These are phyloP conservation scores for Suhomyces anneliseae DNA, from an alignment of 1,139 yeast genomes.

Conservation along the genomic window DNA sequence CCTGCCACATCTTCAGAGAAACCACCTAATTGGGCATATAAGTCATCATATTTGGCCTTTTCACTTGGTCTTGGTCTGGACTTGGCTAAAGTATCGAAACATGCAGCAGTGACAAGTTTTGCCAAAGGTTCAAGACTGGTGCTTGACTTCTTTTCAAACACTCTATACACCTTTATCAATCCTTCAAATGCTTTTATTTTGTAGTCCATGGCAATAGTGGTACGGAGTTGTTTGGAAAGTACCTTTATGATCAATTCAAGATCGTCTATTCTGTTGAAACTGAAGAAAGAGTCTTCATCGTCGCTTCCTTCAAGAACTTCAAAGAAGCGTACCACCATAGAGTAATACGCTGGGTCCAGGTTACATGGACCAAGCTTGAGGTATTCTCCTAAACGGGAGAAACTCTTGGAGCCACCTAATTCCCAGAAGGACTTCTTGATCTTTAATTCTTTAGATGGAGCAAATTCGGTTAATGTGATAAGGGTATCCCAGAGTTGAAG, in stretches of 20 bases:
- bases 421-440: constrained; percentile 54
- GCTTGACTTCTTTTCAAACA: constrained; percentile 9
- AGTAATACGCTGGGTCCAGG: constrained; percentile 52
- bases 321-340: constrained; percentile 24
- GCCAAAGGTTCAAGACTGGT: background rate
- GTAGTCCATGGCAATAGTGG: constrained; percentile 18
- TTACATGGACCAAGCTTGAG: constrained; percentile 53
- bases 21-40: background rate
- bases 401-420: constrained; percentile 44
- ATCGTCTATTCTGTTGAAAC: constrained; percentile 19
- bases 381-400: constrained; percentile 42
- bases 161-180: constrained; percentile 14
- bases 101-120: constrained; percentile 6
- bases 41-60: background rate
- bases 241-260: constrained; percentile 19
- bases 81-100: constrained; percentile 14
- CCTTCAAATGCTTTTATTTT: constrained; percentile 24
- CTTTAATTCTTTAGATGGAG: constrained; percentile 17
- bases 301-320: constrained; percentile 12
- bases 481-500: constrained; percentile 52
- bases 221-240: constrained; percentile 19
- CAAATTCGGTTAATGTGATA: constrained; percentile 37
- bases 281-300: constrained; percentile 16
- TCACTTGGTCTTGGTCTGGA: constrained; percentile 3
- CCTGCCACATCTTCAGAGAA: background rate